Evolutionary conservation across 2,329 filamentous ascomycete species (phyloP).

Genomic region (Cytospora paraplurivora): DNA sequence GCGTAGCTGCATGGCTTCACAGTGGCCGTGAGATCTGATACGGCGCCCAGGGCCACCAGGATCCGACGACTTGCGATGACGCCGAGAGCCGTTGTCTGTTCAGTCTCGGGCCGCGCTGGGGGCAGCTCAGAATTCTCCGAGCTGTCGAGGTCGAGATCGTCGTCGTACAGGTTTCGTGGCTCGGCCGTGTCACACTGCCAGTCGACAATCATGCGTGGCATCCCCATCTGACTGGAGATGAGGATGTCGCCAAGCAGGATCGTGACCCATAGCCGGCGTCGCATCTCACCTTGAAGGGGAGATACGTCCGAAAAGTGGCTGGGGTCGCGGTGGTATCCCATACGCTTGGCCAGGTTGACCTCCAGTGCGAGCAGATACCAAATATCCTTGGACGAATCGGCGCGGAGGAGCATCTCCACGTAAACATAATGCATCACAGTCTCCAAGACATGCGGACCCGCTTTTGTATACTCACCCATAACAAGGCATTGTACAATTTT

Average conservation of each 20-base stretch:
- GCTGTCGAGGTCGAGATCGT: conserved; percentile 5
- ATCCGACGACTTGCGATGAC: conserved; percentile 20
- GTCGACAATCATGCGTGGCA: conserved; percentile 10
- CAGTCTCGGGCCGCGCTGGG: conserved; percentile 8
- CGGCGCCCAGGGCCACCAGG: conserved; percentile 21
- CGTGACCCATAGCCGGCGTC: conserved; percentile 18
- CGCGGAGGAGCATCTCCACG: conserved; percentile 37
- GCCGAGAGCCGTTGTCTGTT: conserved; percentile 7
- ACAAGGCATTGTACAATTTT: conserved; percentile 42
- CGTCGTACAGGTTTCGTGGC: conserved; percentile 16
- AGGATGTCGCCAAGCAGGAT: conserved; percentile 13
- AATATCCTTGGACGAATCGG: conserved; percentile 35
- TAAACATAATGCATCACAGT: conserved; percentile 41
- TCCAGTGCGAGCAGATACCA: conserved; percentile 9
- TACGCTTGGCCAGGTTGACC: conserved; percentile 14
- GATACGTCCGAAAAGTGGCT: conserved; percentile 13
- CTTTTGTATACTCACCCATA: conserved; percentile 45
- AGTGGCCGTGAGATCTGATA: conserved; percentile 25
- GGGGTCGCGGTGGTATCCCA: conserved; percentile 24
- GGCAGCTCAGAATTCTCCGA: conserved; percentile 1
- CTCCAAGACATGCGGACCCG: conserved; percentile 45
- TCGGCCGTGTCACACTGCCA: conserved; percentile 19
- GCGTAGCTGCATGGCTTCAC: conserved; percentile 28
- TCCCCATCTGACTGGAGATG: conserved; percentile 17
- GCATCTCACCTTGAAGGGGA: conserved; percentile 15